Percentiles rank a stretch among this genome's conserved stretches.
These are phyloP conservation scores for Colletotrichum melonis DNA, from an alignment of 2,329 filamentous ascomycete species.

Conservation along the genomic window DNA sequence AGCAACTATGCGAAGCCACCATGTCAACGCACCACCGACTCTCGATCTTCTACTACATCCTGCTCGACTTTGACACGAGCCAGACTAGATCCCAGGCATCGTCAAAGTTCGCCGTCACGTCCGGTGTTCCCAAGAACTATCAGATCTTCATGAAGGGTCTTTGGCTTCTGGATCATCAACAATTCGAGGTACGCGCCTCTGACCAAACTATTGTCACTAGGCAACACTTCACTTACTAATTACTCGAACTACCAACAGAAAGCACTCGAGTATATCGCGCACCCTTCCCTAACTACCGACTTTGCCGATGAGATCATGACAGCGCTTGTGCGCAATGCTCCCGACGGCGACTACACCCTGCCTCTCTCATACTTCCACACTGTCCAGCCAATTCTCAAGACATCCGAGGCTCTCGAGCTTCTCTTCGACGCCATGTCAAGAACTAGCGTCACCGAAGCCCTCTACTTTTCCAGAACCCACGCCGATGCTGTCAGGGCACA, in stretches of 20 bases:
- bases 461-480: constrained; percentile 77
- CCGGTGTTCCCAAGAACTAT: constrained; percentile 80
- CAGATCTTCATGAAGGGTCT: constrained; percentile 84
- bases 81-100: constrained; percentile 63
- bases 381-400: constrained; percentile 78
- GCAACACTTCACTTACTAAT: neutral
- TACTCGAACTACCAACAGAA: constrained; percentile 50
- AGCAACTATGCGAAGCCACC: constrained; percentile 72
- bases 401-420: constrained; percentile 68
- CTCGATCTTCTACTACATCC: constrained; percentile 84
- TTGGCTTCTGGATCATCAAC: constrained; percentile 80
- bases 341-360: constrained; percentile 70
- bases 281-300: constrained; percentile 82
- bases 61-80: constrained; percentile 76
- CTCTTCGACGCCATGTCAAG: constrained; percentile 77
- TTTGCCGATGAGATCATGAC: constrained; percentile 86
- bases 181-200: constrained; percentile 67
- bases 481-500: constrained; percentile 69
- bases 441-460: constrained; percentile 77
- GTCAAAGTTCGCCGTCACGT: constrained; percentile 68
- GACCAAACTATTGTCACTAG: no score
- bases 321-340: constrained; percentile 71
- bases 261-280: constrained; percentile 80
- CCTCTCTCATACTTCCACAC: constrained; percentile 84
- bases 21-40: constrained; percentile 82